phyloP scores from a whole-genome alignment of 1,284 basidiomycete genomes.

The Kwoniella shivajii region DNA sequence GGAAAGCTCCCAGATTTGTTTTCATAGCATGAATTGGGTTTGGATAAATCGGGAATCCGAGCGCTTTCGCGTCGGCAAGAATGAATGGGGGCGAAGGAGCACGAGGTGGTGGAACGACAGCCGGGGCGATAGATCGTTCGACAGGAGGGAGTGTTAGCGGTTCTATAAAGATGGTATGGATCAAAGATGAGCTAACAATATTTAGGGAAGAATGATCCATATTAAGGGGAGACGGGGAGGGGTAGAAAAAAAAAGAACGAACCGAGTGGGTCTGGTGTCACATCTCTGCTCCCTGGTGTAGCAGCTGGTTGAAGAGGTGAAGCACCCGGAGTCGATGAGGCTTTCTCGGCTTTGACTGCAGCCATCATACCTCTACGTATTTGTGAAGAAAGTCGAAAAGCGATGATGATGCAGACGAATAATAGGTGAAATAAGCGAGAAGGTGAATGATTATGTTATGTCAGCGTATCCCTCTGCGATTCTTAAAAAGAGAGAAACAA shows the following conservation, averaged over 20 bases:
- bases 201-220: too few relatives aligned
- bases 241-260: not conserved
- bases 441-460: too few relatives aligned
- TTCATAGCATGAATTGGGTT: slow-evolving; percentile 45
- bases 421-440: not conserved
- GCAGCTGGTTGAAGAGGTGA: slow-evolving; percentile 10
- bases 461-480: too few relatives aligned
- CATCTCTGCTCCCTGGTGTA: slow-evolving; percentile 26
- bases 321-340: not conserved
- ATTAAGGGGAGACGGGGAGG: too few relatives aligned
- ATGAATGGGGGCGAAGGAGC: slow-evolving; percentile 40
- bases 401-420: not conserved
- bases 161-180: not conserved
- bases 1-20: slow-evolving; percentile 37
- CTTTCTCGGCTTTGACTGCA: slow-evolving; percentile 30
- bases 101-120: slow-evolving; percentile 10
- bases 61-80: slow-evolving; percentile 33
- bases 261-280: slow-evolving; percentile 29
- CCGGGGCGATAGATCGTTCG: not conserved
- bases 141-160: not conserved
- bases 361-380: slow-evolving; percentile 26
- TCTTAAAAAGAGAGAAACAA: too few relatives aligned
- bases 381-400: not conserved
- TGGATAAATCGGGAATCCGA: slow-evolving; percentile 49
- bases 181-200: too few relatives aligned